Evolutionary conservation across 2,329 filamentous ascomycete genomes (phyloP), one percentile per base, ranked within the genome.

Genomic region (Fusarium gaditjirri): DNA sequence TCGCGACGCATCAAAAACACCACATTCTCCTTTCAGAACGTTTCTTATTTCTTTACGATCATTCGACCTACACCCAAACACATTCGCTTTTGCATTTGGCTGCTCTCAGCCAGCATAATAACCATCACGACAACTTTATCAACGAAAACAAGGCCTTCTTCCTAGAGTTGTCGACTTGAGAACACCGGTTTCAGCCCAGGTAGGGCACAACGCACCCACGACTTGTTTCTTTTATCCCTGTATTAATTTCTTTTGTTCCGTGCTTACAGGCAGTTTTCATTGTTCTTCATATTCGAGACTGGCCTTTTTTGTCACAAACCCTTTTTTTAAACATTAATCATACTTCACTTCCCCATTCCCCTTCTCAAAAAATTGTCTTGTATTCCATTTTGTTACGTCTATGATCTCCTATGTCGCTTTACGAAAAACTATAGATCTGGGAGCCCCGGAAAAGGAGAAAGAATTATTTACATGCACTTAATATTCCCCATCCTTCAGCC

Each of bases 401-500:
- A 76, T 76, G 74, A 75, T 76, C 68, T 74, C 72, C 68, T 76
- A 73, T 75, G 74, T 76, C 66, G 33, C 61, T 69, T 75, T 42
- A 76, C 57, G 74, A 76, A 76, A 66, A 76, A 68, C 43, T 69
- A 72, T 76, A 76, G 74, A 76, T 60, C 55, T 75, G 74, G 74
- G 68, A 74, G 71, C 68, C 65, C 70, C 70, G 72, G 72, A 70
- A 75, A 70, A 73, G 64, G 71, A 73, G 74, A 75, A 65, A 74
- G 71, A 70, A 74, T 69, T 69, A 72, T 71, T 66, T 75, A 75
- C 72, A 76, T 73, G 71, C 70, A 75, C 64, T 67, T 76, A 76
- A 76, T 76, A 69, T 71, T 66, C 71, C 74, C 74, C 61, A 64
- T 68, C 69, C 57, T 69, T 65, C 58, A 68, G 72, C 55, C 69